Conservation (phyloP, 2,329 filamentous ascomycete genomes). For the Cladosporium colombiae region DNA sequence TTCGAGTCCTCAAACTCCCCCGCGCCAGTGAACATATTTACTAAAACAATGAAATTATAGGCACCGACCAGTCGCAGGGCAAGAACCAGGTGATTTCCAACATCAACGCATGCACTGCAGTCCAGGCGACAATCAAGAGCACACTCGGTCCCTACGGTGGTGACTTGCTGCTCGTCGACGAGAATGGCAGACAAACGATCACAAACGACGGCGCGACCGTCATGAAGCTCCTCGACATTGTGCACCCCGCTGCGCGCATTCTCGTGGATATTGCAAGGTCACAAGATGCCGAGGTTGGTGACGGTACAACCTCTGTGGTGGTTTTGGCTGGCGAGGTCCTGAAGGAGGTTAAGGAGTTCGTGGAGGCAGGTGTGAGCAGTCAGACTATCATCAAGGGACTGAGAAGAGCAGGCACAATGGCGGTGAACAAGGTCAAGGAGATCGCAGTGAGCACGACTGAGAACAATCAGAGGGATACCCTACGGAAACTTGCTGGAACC, state of each 20-base stretch:
- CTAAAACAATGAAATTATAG: constrained; percentile 48
- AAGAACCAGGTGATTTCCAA: constrained; percentile 96
- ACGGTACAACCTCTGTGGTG: constrained; percentile 96
- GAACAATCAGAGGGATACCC: constrained; percentile 80
- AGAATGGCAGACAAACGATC: constrained; percentile 93
- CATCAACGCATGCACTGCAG: constrained; percentile 96
- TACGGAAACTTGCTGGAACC: constrained; percentile 85
- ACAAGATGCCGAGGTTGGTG: constrained; percentile 98
- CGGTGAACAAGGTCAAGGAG: constrained; percentile 98
- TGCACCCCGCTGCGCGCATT: constrained; percentile 94
- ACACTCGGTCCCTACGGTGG: constrained; percentile 96
- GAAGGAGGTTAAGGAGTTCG: constrained; percentile 93
- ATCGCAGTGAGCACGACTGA: constrained; percentile 86
- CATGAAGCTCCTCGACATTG: constrained; percentile 99
- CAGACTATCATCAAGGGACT: constrained; percentile 97
- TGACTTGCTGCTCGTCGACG: constrained; percentile 92
- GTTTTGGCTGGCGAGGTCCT: constrained; percentile 96
- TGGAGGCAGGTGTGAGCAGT: constrained; percentile 94
- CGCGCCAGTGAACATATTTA: constrained; percentile 19
- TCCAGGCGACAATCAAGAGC: constrained; percentile 92
- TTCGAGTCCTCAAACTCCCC: constrained; percentile 47
- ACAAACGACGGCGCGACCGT: constrained; percentile 99
- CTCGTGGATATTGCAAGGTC: constrained; percentile 97
- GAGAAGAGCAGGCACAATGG: constrained; percentile 82
- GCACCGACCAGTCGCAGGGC: constrained; percentile 95